These are phyloP conservation scores for Zoysia matrella DNA, from an alignment of 202 grass and related monocot species.

Conservation along the genomic window DNA sequence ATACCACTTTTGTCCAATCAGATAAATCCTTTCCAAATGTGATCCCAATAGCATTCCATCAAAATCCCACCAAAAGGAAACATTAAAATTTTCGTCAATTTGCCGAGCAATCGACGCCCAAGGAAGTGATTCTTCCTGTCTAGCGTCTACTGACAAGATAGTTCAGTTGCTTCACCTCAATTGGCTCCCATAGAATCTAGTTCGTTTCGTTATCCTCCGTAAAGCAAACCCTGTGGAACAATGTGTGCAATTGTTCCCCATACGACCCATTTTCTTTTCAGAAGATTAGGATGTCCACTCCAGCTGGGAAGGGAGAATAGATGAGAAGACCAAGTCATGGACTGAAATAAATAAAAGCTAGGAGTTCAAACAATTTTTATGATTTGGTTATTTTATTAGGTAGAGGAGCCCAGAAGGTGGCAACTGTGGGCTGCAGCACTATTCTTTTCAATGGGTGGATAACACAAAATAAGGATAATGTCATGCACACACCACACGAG, in stretches of 20 bases:
- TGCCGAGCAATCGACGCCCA: conserved; percentile 34
- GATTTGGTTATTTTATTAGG: conserved; percentile 23
- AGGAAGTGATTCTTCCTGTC: conserved; percentile 56
- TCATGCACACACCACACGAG: conserved; percentile 57
- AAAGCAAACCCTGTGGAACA: conserved; percentile 32
- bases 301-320: conserved; percentile 23
- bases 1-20: conserved; percentile 41
- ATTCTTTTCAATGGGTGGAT: conserved; percentile 42
- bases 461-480: conserved; percentile 34
- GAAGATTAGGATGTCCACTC: conserved; percentile 29
- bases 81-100: conserved; percentile 41
- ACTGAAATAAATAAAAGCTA: conserved; percentile 39
- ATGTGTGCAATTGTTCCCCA: conserved; percentile 10
- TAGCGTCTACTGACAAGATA: conserved; percentile 43
- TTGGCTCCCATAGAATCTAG: conserved; percentile 47
- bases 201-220: conserved; percentile 44
- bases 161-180: not conserved
- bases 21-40: conserved; percentile 26
- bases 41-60: conserved; percentile 29
- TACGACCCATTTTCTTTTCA: conserved; percentile 30
- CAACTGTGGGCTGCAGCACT: conserved; percentile 29
- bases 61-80: not conserved
- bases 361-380: conserved; percentile 26
- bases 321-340: conserved; percentile 30
- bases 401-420: conserved; percentile 40